These are phyloP conservation scores for Pestalotiopsis sp. DNA, from an alignment of 2,329 filamentous ascomycete species.

Conservation along the genomic window DNA sequence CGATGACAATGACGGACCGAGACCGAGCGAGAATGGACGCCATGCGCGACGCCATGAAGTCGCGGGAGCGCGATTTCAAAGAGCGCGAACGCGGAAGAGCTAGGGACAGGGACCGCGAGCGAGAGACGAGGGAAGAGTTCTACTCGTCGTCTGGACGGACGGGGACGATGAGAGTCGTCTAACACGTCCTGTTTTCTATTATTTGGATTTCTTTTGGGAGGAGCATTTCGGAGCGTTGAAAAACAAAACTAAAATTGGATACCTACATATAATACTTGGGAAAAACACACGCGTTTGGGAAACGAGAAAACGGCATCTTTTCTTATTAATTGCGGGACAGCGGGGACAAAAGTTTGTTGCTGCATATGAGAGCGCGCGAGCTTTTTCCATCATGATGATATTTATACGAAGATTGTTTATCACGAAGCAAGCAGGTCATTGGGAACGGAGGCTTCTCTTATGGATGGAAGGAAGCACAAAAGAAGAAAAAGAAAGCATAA, in stretches of 20 bases:
- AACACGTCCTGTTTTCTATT: slow-evolving; percentile 6
- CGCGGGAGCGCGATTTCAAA: background rate
- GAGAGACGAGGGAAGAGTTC: slow-evolving; percentile 24
- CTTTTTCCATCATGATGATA: background rate
- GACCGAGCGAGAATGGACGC: background rate
- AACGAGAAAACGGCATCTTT: background rate
- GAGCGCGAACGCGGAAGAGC: slow-evolving; percentile 10
- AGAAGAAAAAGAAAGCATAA: background rate
- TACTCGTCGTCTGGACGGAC: slow-evolving; percentile 29
- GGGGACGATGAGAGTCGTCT: slow-evolving; percentile 34
- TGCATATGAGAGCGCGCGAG: background rate
- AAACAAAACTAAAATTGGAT: background rate
- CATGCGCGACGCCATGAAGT: slow-evolving; percentile 7
- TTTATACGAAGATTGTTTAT: background rate
- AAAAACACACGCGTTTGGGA: background rate
- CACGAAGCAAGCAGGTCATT: background rate
- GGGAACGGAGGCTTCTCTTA: background rate
- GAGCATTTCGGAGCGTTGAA: background rate
- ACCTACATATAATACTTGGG: background rate
- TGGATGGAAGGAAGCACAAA: background rate
- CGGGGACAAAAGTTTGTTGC: background rate
- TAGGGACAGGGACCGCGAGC: slow-evolving; percentile 22
- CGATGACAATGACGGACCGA: slow-evolving; percentile 9
- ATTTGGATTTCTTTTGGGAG: background rate
- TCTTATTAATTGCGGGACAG: background rate